Evolutionary conservation across 495 filamentous ascomycete genomes (phyloP).

Genomic region (Penicillium psychrofluorescens): DNA sequence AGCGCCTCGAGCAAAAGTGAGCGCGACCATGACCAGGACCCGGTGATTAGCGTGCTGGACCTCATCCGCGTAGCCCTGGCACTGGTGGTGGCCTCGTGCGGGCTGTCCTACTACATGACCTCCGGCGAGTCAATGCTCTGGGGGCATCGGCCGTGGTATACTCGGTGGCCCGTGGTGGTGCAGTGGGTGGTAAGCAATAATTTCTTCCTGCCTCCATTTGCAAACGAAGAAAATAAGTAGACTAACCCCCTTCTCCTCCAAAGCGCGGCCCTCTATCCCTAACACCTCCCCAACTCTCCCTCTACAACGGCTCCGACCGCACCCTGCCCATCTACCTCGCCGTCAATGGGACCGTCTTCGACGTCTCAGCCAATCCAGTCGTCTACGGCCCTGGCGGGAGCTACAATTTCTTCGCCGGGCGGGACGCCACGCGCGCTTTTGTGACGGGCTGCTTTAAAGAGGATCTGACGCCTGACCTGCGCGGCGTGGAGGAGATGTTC

Average conservation of each 20-base stretch:
- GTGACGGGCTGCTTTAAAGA: constrained; percentile 95
- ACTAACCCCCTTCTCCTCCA: background rate
- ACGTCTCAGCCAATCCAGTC: constrained; percentile 66
- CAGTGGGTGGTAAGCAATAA: constrained; percentile 49
- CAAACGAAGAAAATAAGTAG: background rate
- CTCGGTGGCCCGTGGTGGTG: constrained; percentile 53
- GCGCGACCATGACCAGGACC: constrained; percentile 1
- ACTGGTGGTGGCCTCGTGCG: constrained; percentile 58
- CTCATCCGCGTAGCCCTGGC: constrained; percentile 66
- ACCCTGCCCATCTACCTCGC: constrained; percentile 79
- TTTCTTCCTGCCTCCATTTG: background rate
- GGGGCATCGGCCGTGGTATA: constrained; percentile 65
- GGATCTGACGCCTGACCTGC: constrained; percentile 73
- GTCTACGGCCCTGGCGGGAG: constrained; percentile 86
- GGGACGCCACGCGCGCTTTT: constrained; percentile 82
- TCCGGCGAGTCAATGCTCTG: constrained; percentile 58
- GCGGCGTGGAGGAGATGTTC: constrained; percentile 85
- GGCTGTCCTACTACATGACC: constrained; percentile 76
- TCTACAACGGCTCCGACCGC: constrained; percentile 73
- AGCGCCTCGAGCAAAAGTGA: too few relatives aligned
- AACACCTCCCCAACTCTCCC: constrained; percentile 63
- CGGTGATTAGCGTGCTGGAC: constrained; percentile 56
- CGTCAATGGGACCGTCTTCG: constrained; percentile 90
- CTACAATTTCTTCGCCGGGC: constrained; percentile 82
- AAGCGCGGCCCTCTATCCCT: constrained; percentile 51